Conservation (phyloP, 352 stramenopile species). For the Phytophthora constricta region DNA sequence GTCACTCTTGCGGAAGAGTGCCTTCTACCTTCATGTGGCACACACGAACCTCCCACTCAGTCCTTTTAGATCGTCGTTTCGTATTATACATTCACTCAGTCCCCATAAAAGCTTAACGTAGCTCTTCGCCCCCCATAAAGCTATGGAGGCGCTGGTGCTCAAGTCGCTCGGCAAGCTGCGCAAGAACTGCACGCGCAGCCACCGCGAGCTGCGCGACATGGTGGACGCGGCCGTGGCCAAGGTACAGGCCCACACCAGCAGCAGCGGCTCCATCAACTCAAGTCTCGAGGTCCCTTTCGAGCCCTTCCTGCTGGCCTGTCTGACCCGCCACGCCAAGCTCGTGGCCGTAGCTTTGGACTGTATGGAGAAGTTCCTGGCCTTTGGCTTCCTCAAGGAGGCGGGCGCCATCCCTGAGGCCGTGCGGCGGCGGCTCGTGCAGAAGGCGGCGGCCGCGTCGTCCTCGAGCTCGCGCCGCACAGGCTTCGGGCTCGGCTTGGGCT, state of each 20-base stretch:
- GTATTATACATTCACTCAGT: too few relatives aligned
- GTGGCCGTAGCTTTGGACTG: conserved; percentile 86
- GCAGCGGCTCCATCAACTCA: conserved; percentile 18
- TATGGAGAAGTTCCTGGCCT: conserved; percentile 92
- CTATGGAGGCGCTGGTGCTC: conserved; percentile 72
- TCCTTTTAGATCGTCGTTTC: conserved; percentile 2
- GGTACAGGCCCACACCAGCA: conserved; percentile 44
- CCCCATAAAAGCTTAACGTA: conserved; percentile 8
- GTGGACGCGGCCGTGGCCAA: conserved; percentile 62
- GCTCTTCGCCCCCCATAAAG: neutral
- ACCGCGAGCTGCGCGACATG: conserved; percentile 77
- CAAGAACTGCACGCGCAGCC: conserved; percentile 74
- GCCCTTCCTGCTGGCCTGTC: conserved; percentile 74
- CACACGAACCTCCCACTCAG: neutral
- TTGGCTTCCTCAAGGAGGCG: conserved; percentile 81
- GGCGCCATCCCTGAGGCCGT: conserved; percentile 67
- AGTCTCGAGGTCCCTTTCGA: conserved; percentile 68
- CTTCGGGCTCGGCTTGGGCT: conserved; percentile 27
- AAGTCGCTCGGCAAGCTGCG: conserved; percentile 82
- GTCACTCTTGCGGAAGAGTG: too few relatives aligned
- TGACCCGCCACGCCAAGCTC: conserved; percentile 81
- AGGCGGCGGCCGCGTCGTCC: conserved; percentile 38
- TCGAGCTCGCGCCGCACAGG: conserved; percentile 22
- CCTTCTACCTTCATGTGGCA: too few relatives aligned
- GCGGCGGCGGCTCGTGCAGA: conserved; percentile 69